Evolutionary conservation across 2,329 filamentous ascomycete species (phyloP).

Genomic region (Lecanosticta acicola): DNA sequence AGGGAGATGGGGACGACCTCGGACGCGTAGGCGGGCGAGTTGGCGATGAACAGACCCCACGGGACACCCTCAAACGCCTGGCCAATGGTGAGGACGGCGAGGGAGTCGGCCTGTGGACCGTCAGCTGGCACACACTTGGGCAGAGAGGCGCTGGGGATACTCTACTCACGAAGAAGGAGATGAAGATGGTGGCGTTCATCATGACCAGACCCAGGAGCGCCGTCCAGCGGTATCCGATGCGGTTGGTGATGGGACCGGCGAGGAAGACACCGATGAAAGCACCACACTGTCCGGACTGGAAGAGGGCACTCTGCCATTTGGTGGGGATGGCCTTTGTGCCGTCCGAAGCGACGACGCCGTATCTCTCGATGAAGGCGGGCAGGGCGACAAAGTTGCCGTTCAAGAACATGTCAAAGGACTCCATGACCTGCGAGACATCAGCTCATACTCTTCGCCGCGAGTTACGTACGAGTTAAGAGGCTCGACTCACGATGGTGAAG

Average conservation of each 20-base stretch:
- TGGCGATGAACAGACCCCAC: constrained; percentile 60
- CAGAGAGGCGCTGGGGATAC: background rate
- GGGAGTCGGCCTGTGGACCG: constrained; percentile 37
- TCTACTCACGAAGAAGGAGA: constrained; percentile 47
- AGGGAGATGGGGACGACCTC: constrained; percentile 54
- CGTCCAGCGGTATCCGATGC: constrained; percentile 53
- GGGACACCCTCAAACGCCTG: constrained; percentile 56
- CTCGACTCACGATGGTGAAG: constrained; percentile 46
- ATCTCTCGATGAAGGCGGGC: constrained; percentile 40
- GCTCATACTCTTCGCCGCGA: no score
- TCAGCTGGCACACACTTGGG: no score
- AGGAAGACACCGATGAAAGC: constrained; percentile 54
- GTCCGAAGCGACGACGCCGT: constrained; percentile 36
- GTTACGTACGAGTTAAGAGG: constrained; percentile 7
- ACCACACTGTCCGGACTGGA: constrained; percentile 50
- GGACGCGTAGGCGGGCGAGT: constrained; percentile 54
- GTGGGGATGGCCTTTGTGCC: constrained; percentile 41
- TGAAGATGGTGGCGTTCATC: constrained; percentile 53
- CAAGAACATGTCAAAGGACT: constrained; percentile 55
- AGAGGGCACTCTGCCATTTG: constrained; percentile 53
- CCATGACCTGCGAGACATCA: constrained; percentile 46
- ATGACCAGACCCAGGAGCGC: constrained; percentile 49
- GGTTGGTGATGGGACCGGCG: constrained; percentile 53
- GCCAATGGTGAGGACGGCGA: constrained; percentile 42
- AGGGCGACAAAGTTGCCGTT: constrained; percentile 53